Evolutionary conservation across 1,139 yeast genomes (phyloP).

Genomic region (Keqinozyma sinolaborantium): DNA sequence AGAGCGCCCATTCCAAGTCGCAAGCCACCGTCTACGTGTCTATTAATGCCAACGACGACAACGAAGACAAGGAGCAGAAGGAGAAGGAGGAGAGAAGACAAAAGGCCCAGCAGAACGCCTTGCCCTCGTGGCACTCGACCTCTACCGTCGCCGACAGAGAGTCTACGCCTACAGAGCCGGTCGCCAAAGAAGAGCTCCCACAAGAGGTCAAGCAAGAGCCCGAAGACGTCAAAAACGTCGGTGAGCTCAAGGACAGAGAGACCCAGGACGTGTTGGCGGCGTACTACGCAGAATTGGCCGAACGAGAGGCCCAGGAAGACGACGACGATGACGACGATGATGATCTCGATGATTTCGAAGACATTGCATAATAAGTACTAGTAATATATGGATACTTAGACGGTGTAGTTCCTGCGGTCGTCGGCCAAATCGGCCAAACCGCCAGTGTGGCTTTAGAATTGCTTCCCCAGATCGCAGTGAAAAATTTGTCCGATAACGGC

Average conservation of each 20-base stretch:
- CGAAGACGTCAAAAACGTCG: slow-evolving; percentile 6
- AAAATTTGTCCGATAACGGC: background rate
- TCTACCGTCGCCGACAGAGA: slow-evolving; percentile 70
- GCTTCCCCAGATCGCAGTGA: slow-evolving; percentile 1
- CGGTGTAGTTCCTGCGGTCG: background rate
- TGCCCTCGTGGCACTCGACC: slow-evolving; percentile 94
- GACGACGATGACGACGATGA: slow-evolving; percentile 63
- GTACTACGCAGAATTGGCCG: slow-evolving; percentile 69
- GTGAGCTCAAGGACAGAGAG: slow-evolving; percentile 52
- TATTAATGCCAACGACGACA: slow-evolving; percentile 88
- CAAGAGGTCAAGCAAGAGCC: slow-evolving; percentile 12
- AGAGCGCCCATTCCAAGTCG: slow-evolving; percentile 34
- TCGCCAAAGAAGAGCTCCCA: slow-evolving; percentile 3
- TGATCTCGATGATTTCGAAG: slow-evolving; percentile 46
- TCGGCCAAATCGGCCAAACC: too few relatives aligned
- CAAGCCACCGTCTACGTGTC: slow-evolving; percentile 85
- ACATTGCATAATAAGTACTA: slow-evolving; percentile 19
- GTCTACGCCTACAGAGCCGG: slow-evolving; percentile 15
- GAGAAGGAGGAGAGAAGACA: slow-evolving; percentile 67
- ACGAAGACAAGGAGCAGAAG: slow-evolving; percentile 60
- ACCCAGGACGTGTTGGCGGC: slow-evolving; percentile 79
- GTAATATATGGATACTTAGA: slow-evolving; percentile 1
- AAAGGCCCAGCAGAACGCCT: slow-evolving; percentile 85
- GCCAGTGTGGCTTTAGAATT: too few relatives aligned
- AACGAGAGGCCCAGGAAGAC: slow-evolving; percentile 57